Evolutionary conservation across 352 stramenopile genomes (phyloP).

Genomic region (Phytophthora rubi): DNA sequence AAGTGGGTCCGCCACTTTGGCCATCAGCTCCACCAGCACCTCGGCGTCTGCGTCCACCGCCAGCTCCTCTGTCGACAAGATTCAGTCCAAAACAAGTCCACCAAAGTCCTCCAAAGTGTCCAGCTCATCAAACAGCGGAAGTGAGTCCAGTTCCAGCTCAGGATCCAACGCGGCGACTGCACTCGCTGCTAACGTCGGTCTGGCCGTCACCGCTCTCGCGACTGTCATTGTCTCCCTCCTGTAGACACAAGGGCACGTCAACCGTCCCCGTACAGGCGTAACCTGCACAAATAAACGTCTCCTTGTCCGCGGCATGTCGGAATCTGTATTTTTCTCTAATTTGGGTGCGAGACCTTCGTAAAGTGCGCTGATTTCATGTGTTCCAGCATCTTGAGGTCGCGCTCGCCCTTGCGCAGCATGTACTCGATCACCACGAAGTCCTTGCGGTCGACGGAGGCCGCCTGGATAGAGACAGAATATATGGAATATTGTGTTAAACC

Average conservation of each 20-base stretch:
- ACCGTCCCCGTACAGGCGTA: not conserved
- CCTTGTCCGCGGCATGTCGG: not conserved
- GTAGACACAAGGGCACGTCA: not conserved
- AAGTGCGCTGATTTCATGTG: conserved; percentile 73
- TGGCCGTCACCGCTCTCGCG: conserved; percentile 7
- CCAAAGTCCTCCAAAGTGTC: conserved; percentile 4
- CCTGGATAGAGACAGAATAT: conserved; percentile 34
- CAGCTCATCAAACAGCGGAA: conserved; percentile 1
- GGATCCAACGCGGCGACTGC: conserved; percentile 8
- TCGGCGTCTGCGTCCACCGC: not conserved
- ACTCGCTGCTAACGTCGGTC: not conserved
- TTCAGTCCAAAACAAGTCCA: not conserved
- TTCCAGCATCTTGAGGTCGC: conserved; percentile 83
- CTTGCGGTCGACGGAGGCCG: conserved; percentile 58
- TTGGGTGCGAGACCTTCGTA: conserved; percentile 39
- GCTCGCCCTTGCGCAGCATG: conserved; percentile 85
- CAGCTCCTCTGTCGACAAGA: conserved; percentile 17
- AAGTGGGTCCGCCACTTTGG: not conserved
- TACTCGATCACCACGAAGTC: conserved; percentile 88
- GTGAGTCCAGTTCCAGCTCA: conserved; percentile 6
- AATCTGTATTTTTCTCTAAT: conserved; percentile 9
- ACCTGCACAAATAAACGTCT: not conserved
- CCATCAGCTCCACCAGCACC: not conserved
- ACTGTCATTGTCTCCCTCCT: conserved; percentile 1
- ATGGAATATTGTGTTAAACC: conserved; percentile 1